Conservation (phyloP, 345 rosid genomes). For the Hibiscus trionum region DNA sequence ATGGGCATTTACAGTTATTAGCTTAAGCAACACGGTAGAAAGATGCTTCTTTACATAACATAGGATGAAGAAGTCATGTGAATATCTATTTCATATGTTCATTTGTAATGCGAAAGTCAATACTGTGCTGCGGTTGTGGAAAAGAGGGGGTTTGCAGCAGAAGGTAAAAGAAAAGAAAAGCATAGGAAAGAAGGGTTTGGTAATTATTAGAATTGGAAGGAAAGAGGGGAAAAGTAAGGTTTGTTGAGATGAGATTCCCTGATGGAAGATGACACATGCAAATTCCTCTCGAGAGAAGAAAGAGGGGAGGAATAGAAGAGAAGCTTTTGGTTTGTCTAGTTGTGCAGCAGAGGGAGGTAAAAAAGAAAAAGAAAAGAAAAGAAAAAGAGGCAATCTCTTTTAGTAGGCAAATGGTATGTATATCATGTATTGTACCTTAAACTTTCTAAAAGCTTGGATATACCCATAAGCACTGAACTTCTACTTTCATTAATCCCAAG, state of each 20-base stretch:
- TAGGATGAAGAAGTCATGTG: conserved; percentile 2
- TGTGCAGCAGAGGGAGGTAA: conserved; percentile 22
- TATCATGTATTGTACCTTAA: conserved; percentile 26
- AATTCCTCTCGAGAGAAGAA: conserved; percentile 9
- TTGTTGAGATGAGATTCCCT: conserved; percentile 39
- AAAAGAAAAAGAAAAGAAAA: background rate
- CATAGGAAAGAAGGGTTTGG: conserved; percentile 28
- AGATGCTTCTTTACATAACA: background rate
- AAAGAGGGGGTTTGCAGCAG: conserved; percentile 30
- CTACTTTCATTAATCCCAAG: conserved; percentile 43
- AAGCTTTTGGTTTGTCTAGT: conserved; percentile 48
- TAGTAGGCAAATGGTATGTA: conserved; percentile 45
- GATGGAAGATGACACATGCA: conserved; percentile 42
- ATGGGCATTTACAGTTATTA: conserved; percentile 6
- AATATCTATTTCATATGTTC: background rate
- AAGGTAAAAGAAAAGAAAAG: conserved; percentile 11
- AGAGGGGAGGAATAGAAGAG: conserved; percentile 24
- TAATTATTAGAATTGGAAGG: conserved; percentile 32
- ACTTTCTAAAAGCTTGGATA: conserved; percentile 58
- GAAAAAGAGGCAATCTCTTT: conserved; percentile 32
- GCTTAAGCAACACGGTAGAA: conserved; percentile 9
- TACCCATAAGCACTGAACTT: conserved; percentile 20
- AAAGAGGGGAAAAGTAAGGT: conserved; percentile 32
- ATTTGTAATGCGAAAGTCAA: background rate
- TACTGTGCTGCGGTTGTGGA: background rate